Percentiles rank a stretch among this genome's conserved stretches.
phyloP scores from a whole-genome alignment of 805 yeast genomes.

The Kluyveromyces aestuarii region DNA sequence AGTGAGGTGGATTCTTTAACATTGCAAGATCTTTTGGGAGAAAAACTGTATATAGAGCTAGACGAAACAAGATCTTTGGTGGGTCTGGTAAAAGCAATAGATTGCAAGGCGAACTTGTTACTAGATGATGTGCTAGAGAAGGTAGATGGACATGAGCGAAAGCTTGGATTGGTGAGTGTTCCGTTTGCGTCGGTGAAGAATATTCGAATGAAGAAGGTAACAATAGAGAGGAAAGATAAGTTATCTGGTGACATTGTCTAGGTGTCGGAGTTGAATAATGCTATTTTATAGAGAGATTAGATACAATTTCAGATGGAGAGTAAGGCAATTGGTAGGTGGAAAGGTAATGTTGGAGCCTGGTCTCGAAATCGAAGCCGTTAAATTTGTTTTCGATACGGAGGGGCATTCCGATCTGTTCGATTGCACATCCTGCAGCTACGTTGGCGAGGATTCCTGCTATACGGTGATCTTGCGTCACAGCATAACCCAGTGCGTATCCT shows the following conservation, averaged over 20 bases:
- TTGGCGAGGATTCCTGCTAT: slow-evolving; percentile 60
- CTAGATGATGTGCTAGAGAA: slow-evolving; percentile 33
- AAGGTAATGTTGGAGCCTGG: slow-evolving; percentile 36
- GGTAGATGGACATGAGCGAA: slow-evolving; percentile 25
- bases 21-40: slow-evolving; percentile 22
- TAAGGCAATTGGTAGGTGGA: slow-evolving; percentile 4
- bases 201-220: slow-evolving; percentile 17
- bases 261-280: not conserved
- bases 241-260: not conserved
- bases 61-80: slow-evolving; percentile 20
- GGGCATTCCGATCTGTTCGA: slow-evolving; percentile 77
- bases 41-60: slow-evolving; percentile 29
- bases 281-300: not conserved
- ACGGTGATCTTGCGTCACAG: slow-evolving; percentile 39
- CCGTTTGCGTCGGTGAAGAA: slow-evolving; percentile 33
- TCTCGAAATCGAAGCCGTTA: slow-evolving; percentile 47
- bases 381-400: slow-evolving; percentile 36
- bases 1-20: slow-evolving; percentile 9
- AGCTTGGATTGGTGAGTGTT: slow-evolving; percentile 46
- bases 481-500: slow-evolving; percentile 57
- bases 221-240: not conserved
- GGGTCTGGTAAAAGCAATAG: slow-evolving; percentile 36
- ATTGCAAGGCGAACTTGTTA: slow-evolving; percentile 35
- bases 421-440: slow-evolving; percentile 70
- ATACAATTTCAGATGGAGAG: not conserved